Conservation (phyloP, 164 flowering plant genomes). For the Vitis labrusca region DNA sequence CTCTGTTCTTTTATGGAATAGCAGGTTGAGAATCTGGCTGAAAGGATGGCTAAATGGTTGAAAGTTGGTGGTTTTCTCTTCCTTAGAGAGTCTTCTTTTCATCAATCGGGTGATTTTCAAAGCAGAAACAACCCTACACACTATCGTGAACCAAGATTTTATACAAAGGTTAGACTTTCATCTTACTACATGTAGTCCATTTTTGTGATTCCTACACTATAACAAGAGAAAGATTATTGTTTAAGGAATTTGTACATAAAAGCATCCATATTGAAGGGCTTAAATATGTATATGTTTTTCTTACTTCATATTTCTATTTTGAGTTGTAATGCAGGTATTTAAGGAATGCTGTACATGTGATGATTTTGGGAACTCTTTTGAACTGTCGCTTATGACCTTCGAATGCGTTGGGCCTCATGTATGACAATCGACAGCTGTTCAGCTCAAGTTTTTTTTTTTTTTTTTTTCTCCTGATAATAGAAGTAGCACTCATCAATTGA, state of each 20-base stretch:
- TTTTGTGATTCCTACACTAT: too few species aligned
- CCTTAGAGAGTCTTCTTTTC: conserved; percentile 94
- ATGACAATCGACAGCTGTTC: conserved; percentile 8
- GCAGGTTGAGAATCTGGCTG: conserved; percentile 72
- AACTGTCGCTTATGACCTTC: conserved; percentile 73
- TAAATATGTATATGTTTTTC: not conserved
- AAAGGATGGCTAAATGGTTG: conserved; percentile 81
- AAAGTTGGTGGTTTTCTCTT: conserved; percentile 89
- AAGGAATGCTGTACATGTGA: conserved; percentile 66
- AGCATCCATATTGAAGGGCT: too few species aligned
- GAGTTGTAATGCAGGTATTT: conserved; percentile 53
- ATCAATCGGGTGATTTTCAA: conserved; percentile 87
- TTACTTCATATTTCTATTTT: not conserved
- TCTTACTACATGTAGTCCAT: not conserved
- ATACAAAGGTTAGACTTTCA: conserved; percentile 66
- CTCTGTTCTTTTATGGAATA: not conserved
- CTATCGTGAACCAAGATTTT: conserved; percentile 88
- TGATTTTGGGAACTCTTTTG: conserved; percentile 65
- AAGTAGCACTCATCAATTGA: not conserved
- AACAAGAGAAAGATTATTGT: too few species aligned
- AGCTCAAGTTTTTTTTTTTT: not conserved
- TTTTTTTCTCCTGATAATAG: not conserved
- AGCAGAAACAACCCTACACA: conserved; percentile 83
- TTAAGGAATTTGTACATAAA: too few species aligned
- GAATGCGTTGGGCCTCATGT: conserved; percentile 95